Evolutionary conservation across 164 flowering plant genomes (phyloP).

Genomic region (Aristolochia californica): DNA sequence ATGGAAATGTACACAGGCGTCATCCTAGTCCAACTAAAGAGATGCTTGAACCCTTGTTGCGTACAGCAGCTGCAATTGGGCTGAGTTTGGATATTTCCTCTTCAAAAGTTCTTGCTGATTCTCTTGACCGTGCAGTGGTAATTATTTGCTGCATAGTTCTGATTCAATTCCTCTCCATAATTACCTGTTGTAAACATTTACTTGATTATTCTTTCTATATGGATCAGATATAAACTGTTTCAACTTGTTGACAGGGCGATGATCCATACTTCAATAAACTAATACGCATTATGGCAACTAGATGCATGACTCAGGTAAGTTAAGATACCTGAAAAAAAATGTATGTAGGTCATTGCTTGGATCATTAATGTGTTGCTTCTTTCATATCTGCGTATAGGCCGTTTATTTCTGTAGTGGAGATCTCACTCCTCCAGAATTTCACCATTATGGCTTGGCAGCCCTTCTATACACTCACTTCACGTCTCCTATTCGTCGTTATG

Average conservation of each 20-base stretch:
- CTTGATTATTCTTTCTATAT: neutral
- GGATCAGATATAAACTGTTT: neutral
- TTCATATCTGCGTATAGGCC: slow-evolving; percentile 42
- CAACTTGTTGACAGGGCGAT: slow-evolving; percentile 40
- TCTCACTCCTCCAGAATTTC: slow-evolving; percentile 79
- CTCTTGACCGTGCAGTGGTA: slow-evolving; percentile 94
- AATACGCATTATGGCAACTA: slow-evolving; percentile 86
- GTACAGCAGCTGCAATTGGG: slow-evolving; percentile 87
- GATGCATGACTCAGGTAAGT: slow-evolving; percentile 98
- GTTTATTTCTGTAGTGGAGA: slow-evolving; percentile 99
- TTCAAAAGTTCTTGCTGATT: slow-evolving; percentile 94
- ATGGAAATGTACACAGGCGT: slow-evolving; percentile 40
- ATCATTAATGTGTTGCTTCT: neutral
- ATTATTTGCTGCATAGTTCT: slow-evolving; percentile 4
- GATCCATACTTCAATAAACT: slow-evolving; percentile 98
- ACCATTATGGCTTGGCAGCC: slow-evolving; percentile 93
- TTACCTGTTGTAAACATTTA: neutral
- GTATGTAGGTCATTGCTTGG: neutral
- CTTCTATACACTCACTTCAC: slow-evolving; percentile 95
- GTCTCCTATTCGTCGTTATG: slow-evolving; percentile 95
- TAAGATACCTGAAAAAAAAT: neutral
- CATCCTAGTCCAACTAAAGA: slow-evolving; percentile 93
- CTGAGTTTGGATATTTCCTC: slow-evolving; percentile 77
- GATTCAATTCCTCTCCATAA: neutral
- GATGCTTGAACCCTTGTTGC: slow-evolving; percentile 92